phyloP scores from a whole-genome alignment of 345 rosid species.

The Carallia pectinifolia region DNA sequence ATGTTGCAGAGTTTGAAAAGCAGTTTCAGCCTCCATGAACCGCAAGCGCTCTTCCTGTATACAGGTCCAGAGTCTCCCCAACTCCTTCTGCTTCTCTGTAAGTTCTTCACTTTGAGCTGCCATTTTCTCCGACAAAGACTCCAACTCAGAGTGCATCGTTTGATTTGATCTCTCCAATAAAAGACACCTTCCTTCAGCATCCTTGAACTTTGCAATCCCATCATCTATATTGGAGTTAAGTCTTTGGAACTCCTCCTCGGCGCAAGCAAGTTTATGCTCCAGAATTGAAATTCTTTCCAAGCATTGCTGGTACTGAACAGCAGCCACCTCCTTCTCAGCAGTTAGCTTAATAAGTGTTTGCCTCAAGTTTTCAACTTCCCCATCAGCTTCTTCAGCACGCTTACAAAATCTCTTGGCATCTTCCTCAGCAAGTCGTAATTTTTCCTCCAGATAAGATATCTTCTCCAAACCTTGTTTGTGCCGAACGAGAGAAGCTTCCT shows the following conservation, averaged over 20 bases:
- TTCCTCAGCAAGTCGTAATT: slow-evolving; percentile 61
- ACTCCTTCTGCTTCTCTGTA: slow-evolving; percentile 81
- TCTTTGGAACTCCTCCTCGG: slow-evolving; percentile 66
- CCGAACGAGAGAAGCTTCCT: slow-evolving; percentile 56
- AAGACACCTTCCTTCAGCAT: slow-evolving; percentile 78
- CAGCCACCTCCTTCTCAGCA: slow-evolving; percentile 68
- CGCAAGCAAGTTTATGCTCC: slow-evolving; percentile 58
- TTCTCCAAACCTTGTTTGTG: slow-evolving; percentile 54
- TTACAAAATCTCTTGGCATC: slow-evolving; percentile 43
- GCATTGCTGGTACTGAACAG: slow-evolving; percentile 66
- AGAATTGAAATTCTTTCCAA: slow-evolving; percentile 64
- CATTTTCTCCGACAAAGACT: slow-evolving; percentile 53
- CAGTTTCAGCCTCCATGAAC: slow-evolving; percentile 94
- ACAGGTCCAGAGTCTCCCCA: slow-evolving; percentile 78
- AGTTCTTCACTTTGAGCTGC: slow-evolving; percentile 69
- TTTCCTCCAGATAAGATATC: slow-evolving; percentile 57
- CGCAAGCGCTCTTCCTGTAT: slow-evolving; percentile 86
- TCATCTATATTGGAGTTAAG: slow-evolving; percentile 67
- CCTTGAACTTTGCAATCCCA: slow-evolving; percentile 61
- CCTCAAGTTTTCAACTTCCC: slow-evolving; percentile 65
- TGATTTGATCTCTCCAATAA: slow-evolving; percentile 75
- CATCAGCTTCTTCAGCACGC: slow-evolving; percentile 64
- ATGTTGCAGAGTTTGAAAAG: slow-evolving; percentile 93
- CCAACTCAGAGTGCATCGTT: slow-evolving; percentile 66
- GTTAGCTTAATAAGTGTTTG: slow-evolving; percentile 51